Evolutionary conservation across 2,329 filamentous ascomycete genomes (phyloP).

Genomic region (Xylariomycetidae sp.): DNA sequence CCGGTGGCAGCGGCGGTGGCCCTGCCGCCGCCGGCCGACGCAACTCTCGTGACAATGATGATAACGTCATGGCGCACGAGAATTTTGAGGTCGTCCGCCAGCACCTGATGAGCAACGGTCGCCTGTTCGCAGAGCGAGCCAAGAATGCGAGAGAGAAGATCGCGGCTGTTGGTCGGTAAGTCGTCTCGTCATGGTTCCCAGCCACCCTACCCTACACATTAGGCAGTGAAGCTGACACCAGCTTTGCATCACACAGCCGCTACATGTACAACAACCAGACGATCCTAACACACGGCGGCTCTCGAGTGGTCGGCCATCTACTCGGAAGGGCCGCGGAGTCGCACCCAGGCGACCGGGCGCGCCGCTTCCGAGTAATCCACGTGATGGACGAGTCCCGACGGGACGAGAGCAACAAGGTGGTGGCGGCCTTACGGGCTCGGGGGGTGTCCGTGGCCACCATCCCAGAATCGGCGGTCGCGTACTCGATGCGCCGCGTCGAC

Average conservation of each 20-base stretch:
- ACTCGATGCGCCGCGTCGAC: slow-evolving; percentile 70
- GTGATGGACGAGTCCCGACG: slow-evolving; percentile 52
- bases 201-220: neutral
- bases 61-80: too few species aligned
- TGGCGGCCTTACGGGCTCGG: slow-evolving; percentile 62
- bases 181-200: too few species aligned
- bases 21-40: too few species aligned
- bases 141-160: slow-evolving; percentile 81
- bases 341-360: slow-evolving; percentile 43
- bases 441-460: slow-evolving; percentile 83
- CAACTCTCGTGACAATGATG: too few species aligned
- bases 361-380: slow-evolving; percentile 77
- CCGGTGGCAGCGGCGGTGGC: slow-evolving; percentile 11
- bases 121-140: slow-evolving; percentile 79
- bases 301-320: slow-evolving; percentile 73
- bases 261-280: slow-evolving; percentile 74
- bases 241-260: slow-evolving; percentile 47
- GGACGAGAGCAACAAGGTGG: slow-evolving; percentile 63
- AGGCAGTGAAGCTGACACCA: slow-evolving; percentile 2
- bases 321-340: slow-evolving; percentile 68
- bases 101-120: slow-evolving; percentile 79
- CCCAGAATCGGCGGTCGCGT: slow-evolving; percentile 67
- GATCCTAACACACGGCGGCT: slow-evolving; percentile 88
- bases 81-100: slow-evolving; percentile 78
- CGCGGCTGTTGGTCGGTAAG: slow-evolving; percentile 58